Conservation (phyloP, 1,139 yeast genomes). For the Suhomyces coccinellae region DNA sequence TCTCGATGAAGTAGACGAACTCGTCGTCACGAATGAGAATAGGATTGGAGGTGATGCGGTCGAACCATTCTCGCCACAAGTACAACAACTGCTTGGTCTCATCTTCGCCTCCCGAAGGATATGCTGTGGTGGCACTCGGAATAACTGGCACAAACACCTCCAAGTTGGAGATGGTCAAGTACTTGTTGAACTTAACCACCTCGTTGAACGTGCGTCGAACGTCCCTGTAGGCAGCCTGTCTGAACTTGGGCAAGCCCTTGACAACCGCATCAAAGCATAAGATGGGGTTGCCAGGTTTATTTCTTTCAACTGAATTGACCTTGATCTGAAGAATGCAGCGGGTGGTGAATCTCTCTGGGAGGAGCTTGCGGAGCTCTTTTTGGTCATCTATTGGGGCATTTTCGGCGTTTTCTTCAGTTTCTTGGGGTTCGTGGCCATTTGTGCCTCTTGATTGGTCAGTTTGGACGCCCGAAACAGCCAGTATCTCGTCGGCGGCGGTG, state of each 20-base stretch:
- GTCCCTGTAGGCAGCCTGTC: slow-evolving; percentile 70
- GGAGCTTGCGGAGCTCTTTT: slow-evolving; percentile 41
- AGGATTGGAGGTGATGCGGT: slow-evolving; percentile 71
- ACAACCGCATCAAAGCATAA: slow-evolving; percentile 43
- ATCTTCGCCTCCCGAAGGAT: slow-evolving; percentile 82
- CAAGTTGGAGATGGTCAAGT: slow-evolving; percentile 74
- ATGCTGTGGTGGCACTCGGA: slow-evolving; percentile 73
- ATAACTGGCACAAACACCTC: slow-evolving; percentile 93
- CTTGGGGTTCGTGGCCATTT: background rate
- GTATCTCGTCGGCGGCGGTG: background rate
- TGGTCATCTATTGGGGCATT: slow-evolving; percentile 19
- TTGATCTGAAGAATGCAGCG: slow-evolving; percentile 33
- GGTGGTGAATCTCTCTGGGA: slow-evolving; percentile 53
- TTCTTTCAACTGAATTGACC: slow-evolving; percentile 38
- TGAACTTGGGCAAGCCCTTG: slow-evolving; percentile 66
- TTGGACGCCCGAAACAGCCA: slow-evolving; percentile 3
- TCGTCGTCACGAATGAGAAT: slow-evolving; percentile 84
- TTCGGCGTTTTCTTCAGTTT: background rate
- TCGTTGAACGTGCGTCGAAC: slow-evolving; percentile 82
- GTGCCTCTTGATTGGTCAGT: background rate
- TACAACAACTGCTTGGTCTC: slow-evolving; percentile 59
- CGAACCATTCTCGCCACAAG: slow-evolving; percentile 85
- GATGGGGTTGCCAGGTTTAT: slow-evolving; percentile 48
- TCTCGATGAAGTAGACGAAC: slow-evolving; percentile 81
- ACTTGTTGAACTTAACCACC: slow-evolving; percentile 72